Evolutionary conservation across 768 basidiomycete species (phyloP), one percentile per base, ranked within the genome.

Genomic region (Tricholoma saponaceum): DNA sequence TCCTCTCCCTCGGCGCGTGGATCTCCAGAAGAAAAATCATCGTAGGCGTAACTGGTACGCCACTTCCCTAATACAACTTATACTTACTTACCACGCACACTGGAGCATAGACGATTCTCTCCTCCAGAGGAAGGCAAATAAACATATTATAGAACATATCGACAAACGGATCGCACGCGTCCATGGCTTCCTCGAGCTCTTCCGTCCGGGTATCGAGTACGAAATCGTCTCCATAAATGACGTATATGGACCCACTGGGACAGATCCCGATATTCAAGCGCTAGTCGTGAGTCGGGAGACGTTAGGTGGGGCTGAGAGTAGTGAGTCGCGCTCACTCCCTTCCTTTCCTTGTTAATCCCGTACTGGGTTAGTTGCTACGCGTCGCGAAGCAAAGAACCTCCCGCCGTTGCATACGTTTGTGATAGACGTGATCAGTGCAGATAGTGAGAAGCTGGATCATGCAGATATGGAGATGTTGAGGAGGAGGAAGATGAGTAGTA

Each of bases 201-300:
- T 95, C 71, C 82, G 84, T 56, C 85, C 89, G 0, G 76, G 75
- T 5, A 72, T 95, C 54, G 71, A 72, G 52, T 81, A 85, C 63
- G 81, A 94, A 32, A 75, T 92, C 44, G 87, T 88, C 8, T 79
- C 89, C 7, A 85, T 98, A 54, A 70, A 72, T 46, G 95, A 99
- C 65, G 88, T 97, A 0, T 95, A 85, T 64, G 97, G 97, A 2
- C 97, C 97, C 12, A 97, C 97, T 0, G 90, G 81, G 4, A 84
- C 80, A 76, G 95, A 98, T 64, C 80, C 87, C 2, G 80, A 95
- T 66, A 83, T 98, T n/a, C 92, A 97, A 63, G 95, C 86, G 8
- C 73, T 99, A 13, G 90, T 99, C 4, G 90, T 98, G 44, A 95
- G 92, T 72, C 83, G 83, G 65, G 97, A 99, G 72, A 98, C 95